Evolutionary conservation across 768 basidiomycete genomes (phyloP), one percentile per base, ranked within the genome.

Genomic region (Tremella mesenterica): DNA sequence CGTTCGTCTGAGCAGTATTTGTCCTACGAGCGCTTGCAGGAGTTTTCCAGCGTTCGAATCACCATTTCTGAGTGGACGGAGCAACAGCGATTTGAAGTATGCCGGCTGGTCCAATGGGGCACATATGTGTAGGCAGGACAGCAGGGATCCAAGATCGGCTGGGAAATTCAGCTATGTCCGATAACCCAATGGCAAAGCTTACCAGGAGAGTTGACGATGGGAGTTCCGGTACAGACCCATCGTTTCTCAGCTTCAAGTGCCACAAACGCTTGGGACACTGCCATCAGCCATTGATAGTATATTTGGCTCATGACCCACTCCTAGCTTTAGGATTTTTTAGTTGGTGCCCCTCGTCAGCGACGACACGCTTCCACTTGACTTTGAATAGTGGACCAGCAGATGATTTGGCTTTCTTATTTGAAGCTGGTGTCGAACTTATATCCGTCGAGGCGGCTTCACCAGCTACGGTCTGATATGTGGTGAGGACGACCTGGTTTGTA

Each of bases 241-340:
- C 73, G 48, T 9, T 59, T 34, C 6, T 63, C 60, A 21, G 69
- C 69, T 39, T 50, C 27, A 1, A 72, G 49, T 10, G 57, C 57
- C 12, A 45, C 57, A 38, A 63, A 59, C 1, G 57, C 59, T 29
- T 54, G 50, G 0, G 63, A 63, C 63, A 70, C 59, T 60, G 41
- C n/a, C 12, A 13, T 27, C 18, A 34, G 31, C 47, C 12, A 13
- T 4, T 31, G 25, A 13, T 18, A 28, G 47, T 10, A 55, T 84
- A 80, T 0, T 84, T 85, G 16, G 74, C 73, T 21, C 89, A 26
- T 7, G 76, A 8, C 86, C 79, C 80, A 86, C 67, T 87, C 75
- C 90, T 88, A 0, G 90, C 88, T 70, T 79, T 85, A 2, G 86
- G 81, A 68, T 93, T 95, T 48, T 88, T 82, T 57, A 95, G 84